These are phyloP conservation scores for Fusarium coffeatum DNA, from an alignment of 2,329 filamentous ascomycete genomes.

Conservation along the genomic window DNA sequence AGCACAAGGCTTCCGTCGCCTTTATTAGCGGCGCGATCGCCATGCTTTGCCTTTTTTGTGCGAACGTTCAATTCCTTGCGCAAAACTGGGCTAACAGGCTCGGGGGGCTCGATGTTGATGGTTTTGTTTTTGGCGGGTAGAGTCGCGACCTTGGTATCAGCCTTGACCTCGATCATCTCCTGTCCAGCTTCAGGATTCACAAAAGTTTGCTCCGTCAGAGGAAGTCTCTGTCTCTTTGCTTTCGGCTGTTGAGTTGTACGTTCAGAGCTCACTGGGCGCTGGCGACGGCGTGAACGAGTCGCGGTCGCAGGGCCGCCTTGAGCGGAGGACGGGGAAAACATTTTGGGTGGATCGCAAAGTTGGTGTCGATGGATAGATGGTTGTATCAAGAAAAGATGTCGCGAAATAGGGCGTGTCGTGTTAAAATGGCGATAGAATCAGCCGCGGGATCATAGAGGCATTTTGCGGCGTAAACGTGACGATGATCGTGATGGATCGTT, in stretches of 20 bases:
- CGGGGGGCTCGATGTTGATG: slow-evolving; percentile 58
- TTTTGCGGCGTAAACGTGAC: slow-evolving; percentile 43
- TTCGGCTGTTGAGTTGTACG: slow-evolving; percentile 68
- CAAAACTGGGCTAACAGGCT: slow-evolving; percentile 54
- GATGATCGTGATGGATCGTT: slow-evolving; percentile 29
- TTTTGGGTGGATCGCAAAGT: slow-evolving; percentile 52
- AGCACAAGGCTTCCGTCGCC: slow-evolving; percentile 75
- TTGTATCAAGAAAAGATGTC: slow-evolving; percentile 19
- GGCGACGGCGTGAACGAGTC: slow-evolving; percentile 70
- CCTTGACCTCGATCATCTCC: slow-evolving; percentile 68
- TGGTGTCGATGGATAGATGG: slow-evolving; percentile 22
- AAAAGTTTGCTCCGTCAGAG: slow-evolving; percentile 68
- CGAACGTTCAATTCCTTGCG: slow-evolving; percentile 69
- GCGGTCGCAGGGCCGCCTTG: slow-evolving; percentile 66
- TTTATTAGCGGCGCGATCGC: slow-evolving; percentile 70
- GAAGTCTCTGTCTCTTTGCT: slow-evolving; percentile 71
- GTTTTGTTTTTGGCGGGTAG: slow-evolving; percentile 58
- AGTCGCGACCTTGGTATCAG: slow-evolving; percentile 62
- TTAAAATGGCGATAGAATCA: slow-evolving; percentile 40
- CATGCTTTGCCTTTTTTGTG: slow-evolving; percentile 71
- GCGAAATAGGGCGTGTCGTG: slow-evolving; percentile 26
- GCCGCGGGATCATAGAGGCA: slow-evolving; percentile 45
- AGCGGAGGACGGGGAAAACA: slow-evolving; percentile 69
- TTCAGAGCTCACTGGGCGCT: slow-evolving; percentile 68
- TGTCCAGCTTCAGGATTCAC: slow-evolving; percentile 61